Percentiles rank a stretch among this genome's conserved stretches.
phyloP scores from a whole-genome alignment of 768 basidiomycete species.

The Clavulina sp. region DNA sequence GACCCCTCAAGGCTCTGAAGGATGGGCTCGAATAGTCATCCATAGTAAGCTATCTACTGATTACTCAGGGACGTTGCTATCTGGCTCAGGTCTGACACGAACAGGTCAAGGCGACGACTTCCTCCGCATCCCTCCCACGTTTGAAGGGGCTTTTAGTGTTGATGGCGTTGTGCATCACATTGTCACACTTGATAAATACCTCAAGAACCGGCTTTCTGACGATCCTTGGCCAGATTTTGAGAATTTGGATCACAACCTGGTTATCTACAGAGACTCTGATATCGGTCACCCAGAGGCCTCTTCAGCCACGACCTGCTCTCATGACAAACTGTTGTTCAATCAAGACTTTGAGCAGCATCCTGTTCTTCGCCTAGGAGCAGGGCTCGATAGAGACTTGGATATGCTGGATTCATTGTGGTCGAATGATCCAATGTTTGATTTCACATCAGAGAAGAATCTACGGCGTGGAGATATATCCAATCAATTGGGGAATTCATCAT shows the following conservation, averaged over 20 bases:
- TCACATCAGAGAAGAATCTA: no score
- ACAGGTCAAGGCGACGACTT: slow-evolving; percentile 35
- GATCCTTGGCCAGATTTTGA: slow-evolving; percentile 35
- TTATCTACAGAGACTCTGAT: slow-evolving; percentile 65
- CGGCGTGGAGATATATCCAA: not conserved
- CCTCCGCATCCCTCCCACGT: slow-evolving; percentile 34
- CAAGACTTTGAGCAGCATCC: slow-evolving; percentile 37
- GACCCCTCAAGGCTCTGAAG: slow-evolving; percentile 29
- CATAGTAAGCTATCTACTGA: no score
- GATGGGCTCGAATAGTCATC: slow-evolving; percentile 66
- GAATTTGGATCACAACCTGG: slow-evolving; percentile 33
- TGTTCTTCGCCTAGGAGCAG: slow-evolving; percentile 21
- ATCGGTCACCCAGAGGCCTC: slow-evolving; percentile 31
- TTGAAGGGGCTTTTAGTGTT: slow-evolving; percentile 61
- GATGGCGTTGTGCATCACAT: slow-evolving; percentile 54
- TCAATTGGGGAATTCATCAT: slow-evolving; percentile 20
- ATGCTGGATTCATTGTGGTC: slow-evolving; percentile 19
- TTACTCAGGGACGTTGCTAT: no score
- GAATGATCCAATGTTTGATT: not conserved
- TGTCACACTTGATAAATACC: slow-evolving; percentile 50
- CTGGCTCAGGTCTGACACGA: no score
- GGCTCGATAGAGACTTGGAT: slow-evolving; percentile 11
- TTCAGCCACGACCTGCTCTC: slow-evolving; percentile 33
- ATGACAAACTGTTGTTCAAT: slow-evolving; percentile 56
- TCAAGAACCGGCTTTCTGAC: slow-evolving; percentile 37